These are phyloP conservation scores for Sphagnum fallax DNA, from an alignment of 228 moss, liverwort and hornwort species.

Conservation along the genomic window DNA sequence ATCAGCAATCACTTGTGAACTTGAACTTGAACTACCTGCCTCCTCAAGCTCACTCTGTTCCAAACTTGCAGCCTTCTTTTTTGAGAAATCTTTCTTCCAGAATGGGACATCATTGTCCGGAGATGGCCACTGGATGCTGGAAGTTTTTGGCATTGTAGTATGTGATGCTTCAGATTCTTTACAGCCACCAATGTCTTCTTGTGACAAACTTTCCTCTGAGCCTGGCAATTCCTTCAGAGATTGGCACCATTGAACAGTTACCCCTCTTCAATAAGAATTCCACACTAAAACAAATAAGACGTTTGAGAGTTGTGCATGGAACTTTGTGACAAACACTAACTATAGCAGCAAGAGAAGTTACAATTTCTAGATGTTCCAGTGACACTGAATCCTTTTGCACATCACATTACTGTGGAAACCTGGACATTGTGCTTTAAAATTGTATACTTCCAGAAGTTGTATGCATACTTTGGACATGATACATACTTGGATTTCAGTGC, in stretches of 20 bases:
- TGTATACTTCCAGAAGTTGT: no score
- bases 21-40: slow-evolving; percentile 3
- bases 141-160: slow-evolving; percentile 5
- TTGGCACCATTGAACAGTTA: background rate
- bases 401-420: no score
- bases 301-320: background rate
- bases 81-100: slow-evolving; percentile 19
- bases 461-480: background rate
- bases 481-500: background rate
- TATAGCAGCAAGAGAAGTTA: no score
- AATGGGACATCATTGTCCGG: slow-evolving; percentile 24
- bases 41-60: background rate
- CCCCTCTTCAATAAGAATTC: background rate
- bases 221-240: background rate
- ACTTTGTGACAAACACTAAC: background rate
- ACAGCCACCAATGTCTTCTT: background rate
- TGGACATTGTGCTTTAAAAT: no score
- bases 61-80: background rate
- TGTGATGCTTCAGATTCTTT: background rate
- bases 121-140: slow-evolving; percentile 31
- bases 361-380: no score
- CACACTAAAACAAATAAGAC: background rate
- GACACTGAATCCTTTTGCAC: no score
- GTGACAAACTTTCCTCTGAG: background rate
- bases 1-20: slow-evolving; percentile 4